A percentile compares a stretch with the other conserved stretches of the same genome.
Evolutionary conservation across 768 basidiomycete species (phyloP).

Genomic region (Pleurotus tuber-regium): DNA sequence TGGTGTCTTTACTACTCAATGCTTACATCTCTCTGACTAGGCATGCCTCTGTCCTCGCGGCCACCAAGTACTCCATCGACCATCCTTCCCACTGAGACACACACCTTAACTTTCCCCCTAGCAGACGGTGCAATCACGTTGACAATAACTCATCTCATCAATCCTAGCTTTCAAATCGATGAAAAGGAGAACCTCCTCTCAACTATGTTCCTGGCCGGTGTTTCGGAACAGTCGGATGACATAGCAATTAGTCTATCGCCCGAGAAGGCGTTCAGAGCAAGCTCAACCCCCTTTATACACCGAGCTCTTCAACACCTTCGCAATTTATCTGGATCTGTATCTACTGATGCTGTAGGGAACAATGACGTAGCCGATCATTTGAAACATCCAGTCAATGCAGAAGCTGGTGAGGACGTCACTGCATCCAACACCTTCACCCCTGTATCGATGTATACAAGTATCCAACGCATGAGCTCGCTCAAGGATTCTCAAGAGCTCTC

Average conservation of each 20-base stretch:
- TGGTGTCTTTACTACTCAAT: not conserved
- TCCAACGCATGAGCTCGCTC: not conserved
- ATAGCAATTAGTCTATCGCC: not conserved
- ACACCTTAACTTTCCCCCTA: constrained; percentile 65
- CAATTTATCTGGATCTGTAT: not conserved
- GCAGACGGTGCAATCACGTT: constrained; percentile 63
- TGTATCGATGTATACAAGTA: not conserved
- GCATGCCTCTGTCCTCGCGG: constrained; percentile 21
- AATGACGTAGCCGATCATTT: not conserved
- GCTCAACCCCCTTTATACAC: not conserved
- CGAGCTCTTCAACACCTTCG: not conserved
- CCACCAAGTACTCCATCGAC: constrained; percentile 34
- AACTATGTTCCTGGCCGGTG: constrained; percentile 50
- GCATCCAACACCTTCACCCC: not conserved
- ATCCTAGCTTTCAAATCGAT: constrained; percentile 70
- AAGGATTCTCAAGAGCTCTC: not conserved
- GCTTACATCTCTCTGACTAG: not conserved
- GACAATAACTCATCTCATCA: constrained; percentile 59
- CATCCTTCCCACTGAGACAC: constrained; percentile 44
- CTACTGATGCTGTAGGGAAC: not conserved
- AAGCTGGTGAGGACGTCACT: not conserved
- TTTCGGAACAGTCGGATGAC: not conserved
- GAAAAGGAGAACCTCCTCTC: constrained; percentile 76
- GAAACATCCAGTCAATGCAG: not conserved
- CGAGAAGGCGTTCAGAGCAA: not conserved